Base-by-base conservation (phyloP, 192 early-diverging fungal genomes). In the Spizellomyces sp. region DNA sequence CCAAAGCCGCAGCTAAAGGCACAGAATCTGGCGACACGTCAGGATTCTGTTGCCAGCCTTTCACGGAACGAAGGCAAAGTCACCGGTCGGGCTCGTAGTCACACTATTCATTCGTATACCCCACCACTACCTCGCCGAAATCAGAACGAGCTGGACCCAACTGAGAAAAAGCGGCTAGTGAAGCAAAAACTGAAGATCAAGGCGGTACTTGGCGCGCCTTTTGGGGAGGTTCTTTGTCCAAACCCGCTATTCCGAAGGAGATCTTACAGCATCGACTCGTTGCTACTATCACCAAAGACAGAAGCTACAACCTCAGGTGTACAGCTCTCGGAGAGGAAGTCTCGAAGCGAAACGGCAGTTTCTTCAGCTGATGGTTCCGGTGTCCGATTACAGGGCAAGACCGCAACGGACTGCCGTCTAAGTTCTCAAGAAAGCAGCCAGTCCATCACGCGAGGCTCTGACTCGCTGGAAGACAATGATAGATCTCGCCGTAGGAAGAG, bases 131-230 rank as follows among this genome's bases (percentile, higher is more conserved):
- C 50, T 54, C 12, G 50, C 14, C 50, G 50, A n/a, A 12, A 54
- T 54, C 50, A 54, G 50, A 54, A 54, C 4, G 50, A 54, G 50
- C 50, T 54, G 50, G 50, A 54, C 4, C 50, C 50, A 54, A 54
- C 12, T 12, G 50, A 54, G 14, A 54, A 54, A 54, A 54, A 19
- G 17, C 50, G 50, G 14, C 17, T 54, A 54, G 50, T 54, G 17
- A 54, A 54, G 4, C 50, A 54, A 19, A 54, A 19, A 12, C 50
- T n/a, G 17, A 54, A 54, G 4, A 12, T 54, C 14, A 54, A 54
- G 50, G 50, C 50, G 17, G 50, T 54, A 19, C 50, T 54, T 19
- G 50, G 50, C 0, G 4, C 12, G 50, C 50, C 50, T n/a, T 1
- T 54, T 2, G 17, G 17, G 1, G 50, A 54, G 27, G 27, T 54